Percentiles rank a stretch among this genome's conserved stretches.
These are phyloP conservation scores for Aspergillus sp. DNA, from an alignment of 2,329 filamentous ascomycete species.

Conservation along the genomic window DNA sequence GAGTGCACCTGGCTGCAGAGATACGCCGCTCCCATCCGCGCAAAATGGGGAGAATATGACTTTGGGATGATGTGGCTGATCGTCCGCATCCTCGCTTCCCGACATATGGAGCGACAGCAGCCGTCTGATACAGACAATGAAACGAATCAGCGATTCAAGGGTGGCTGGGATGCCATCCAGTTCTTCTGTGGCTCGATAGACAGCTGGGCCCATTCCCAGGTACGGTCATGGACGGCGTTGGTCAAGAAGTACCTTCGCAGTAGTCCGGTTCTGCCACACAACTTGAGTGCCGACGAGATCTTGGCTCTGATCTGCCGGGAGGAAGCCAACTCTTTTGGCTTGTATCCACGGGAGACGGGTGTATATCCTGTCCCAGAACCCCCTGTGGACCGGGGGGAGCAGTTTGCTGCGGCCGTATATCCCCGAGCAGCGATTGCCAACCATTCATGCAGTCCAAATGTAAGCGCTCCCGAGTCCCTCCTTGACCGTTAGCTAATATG, in stretches of 20 bases:
- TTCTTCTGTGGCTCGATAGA: constrained; percentile 33
- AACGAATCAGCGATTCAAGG: constrained; percentile 12
- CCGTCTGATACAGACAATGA: background rate
- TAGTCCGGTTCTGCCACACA: constrained; percentile 16
- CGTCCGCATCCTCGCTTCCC: constrained; percentile 32
- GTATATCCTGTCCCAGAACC: constrained; percentile 3
- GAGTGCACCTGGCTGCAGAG: constrained; percentile 35
- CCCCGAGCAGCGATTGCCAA: constrained; percentile 24
- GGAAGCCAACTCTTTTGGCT: constrained; percentile 25
- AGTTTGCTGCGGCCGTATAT: constrained; percentile 25
- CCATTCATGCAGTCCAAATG: constrained; percentile 26
- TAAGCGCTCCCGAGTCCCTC: background rate
- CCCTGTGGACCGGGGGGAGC: constrained; percentile 17
- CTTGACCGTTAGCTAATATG: background rate
- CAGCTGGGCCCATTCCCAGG: constrained; percentile 33
- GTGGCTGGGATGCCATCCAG: constrained; percentile 29
- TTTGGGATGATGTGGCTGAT: constrained; percentile 41
- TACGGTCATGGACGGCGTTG: constrained; percentile 28
- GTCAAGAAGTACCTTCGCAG: constrained; percentile 33
- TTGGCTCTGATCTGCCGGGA: constrained; percentile 23
- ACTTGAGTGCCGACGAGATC: background rate
- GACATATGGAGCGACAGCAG: constrained; percentile 16
- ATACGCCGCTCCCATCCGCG: constrained; percentile 26
- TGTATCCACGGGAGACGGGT: constrained; percentile 22
- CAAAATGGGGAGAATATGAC: constrained; percentile 35